Evolutionary conservation across 129 eudicot species (phyloP).

Genomic region (Glebionis coronaria): DNA sequence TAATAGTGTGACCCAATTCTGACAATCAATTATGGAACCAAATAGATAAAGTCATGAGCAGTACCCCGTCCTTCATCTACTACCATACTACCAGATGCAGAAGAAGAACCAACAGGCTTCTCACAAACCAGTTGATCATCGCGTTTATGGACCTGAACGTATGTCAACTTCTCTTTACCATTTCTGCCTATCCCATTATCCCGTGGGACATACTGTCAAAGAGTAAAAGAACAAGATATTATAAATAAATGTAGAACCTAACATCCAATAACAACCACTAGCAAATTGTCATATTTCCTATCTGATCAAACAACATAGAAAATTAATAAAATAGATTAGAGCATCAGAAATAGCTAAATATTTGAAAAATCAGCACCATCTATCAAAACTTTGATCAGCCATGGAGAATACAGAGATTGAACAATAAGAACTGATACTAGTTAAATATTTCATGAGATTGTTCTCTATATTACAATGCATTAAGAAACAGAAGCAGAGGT

Average conservation of each 20-base stretch:
- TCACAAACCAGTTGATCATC: slow-evolving; percentile 52
- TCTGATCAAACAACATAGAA: slow-evolving; percentile 3
- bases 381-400: too few species aligned
- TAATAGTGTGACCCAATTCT: too few species aligned
- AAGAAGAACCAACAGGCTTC: slow-evolving; percentile 32
- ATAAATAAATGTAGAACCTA: slow-evolving; percentile 10
- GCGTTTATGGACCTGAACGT: slow-evolving; percentile 47
- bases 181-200: slow-evolving; percentile 52
- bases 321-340: neutral
- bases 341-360: neutral
- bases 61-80: slow-evolving; percentile 57
- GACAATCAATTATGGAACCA: neutral
- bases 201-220: slow-evolving; percentile 71
- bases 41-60: slow-evolving; percentile 6
- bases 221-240: slow-evolving; percentile 19
- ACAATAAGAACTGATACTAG: too few species aligned
- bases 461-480: too few species aligned
- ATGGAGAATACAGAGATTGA: too few species aligned
- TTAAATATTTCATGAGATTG: too few species aligned
- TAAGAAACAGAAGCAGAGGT: too few species aligned
- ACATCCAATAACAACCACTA: slow-evolving; percentile 4
- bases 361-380: too few species aligned
- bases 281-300: slow-evolving; percentile 12
- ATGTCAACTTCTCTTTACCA: slow-evolving; percentile 70
- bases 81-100: slow-evolving; percentile 48